Evolutionary conservation across 2,329 filamentous ascomycete genomes (phyloP).

Genomic region (Aulographum hederae): DNA sequence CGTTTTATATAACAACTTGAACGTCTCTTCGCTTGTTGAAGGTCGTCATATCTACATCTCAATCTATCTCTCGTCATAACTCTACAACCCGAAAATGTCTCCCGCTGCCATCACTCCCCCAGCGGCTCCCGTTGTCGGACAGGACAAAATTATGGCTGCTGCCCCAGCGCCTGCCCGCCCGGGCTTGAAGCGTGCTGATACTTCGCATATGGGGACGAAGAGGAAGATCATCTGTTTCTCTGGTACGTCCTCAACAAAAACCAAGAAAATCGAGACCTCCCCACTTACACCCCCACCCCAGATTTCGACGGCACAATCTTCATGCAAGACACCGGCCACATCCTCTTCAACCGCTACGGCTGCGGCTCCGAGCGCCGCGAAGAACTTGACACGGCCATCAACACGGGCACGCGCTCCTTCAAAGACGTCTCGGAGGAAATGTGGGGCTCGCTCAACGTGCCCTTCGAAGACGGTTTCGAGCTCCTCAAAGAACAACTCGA

Average conservation of each 20-base stretch:
- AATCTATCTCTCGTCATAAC: too few species aligned
- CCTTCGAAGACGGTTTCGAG: constrained; percentile 49
- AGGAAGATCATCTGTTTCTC: constrained; percentile 42
- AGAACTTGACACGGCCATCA: constrained; percentile 44
- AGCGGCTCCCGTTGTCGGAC: too few species aligned
- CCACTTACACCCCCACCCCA: too few species aligned
- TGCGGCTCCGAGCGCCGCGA: constrained; percentile 39
- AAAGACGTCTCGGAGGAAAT: constrained; percentile 54
- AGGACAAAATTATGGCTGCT: too few species aligned
- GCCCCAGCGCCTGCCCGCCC: too few species aligned
- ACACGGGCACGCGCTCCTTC: constrained; percentile 46
- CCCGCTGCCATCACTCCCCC: too few species aligned
- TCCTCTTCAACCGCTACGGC: constrained; percentile 47
- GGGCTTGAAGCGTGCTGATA: too few species aligned
- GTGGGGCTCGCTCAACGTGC: constrained; percentile 48
- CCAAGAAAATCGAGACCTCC: constrained; percentile 24
- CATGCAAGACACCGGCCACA: constrained; percentile 47
- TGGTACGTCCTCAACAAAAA: constrained; percentile 12
- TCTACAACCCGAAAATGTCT: too few species aligned
- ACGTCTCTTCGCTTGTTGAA: too few species aligned
- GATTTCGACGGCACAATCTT: constrained; percentile 56
- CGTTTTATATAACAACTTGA: too few species aligned
- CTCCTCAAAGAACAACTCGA: constrained; percentile 43
- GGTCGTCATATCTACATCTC: too few species aligned
- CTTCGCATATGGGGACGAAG: constrained; percentile 24